Percentiles rank a stretch among this genome's conserved stretches.
Evolutionary conservation across 768 basidiomycete genomes (phyloP).

Genomic region (Nidula microcarpa): DNA sequence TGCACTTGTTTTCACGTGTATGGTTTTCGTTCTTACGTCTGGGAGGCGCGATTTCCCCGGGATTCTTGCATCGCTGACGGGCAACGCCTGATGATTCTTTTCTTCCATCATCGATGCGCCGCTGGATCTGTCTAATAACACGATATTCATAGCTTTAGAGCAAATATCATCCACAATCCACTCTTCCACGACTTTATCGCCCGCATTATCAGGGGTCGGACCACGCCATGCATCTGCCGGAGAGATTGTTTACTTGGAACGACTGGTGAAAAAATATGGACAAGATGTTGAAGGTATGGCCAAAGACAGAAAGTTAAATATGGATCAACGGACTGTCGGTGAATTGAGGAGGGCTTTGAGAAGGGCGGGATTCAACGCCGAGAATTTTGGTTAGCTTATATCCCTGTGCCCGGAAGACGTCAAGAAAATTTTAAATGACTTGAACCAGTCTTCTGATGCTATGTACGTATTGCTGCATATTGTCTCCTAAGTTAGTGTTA

Average conservation of each 20-base stretch:
- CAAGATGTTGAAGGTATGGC: slow-evolving; percentile 75
- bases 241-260: slow-evolving; percentile 63
- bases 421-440: too few species aligned
- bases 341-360: slow-evolving; percentile 64
- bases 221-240: slow-evolving; percentile 64
- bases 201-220: slow-evolving; percentile 36
- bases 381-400: too few species aligned
- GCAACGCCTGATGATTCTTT: background rate
- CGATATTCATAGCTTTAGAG: slow-evolving; percentile 55
- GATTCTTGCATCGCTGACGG: background rate
- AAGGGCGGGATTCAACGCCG: slow-evolving; percentile 41
- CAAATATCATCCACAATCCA: slow-evolving; percentile 42
- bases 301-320: slow-evolving; percentile 73
- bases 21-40: background rate
- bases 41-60: background rate
- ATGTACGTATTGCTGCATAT: too few species aligned
- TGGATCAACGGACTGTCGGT: slow-evolving; percentile 81
- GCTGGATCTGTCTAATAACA: slow-evolving; percentile 14
- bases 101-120: background rate
- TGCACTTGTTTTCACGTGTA: background rate
- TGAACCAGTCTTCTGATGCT: too few species aligned
- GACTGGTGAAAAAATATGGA: slow-evolving; percentile 68
- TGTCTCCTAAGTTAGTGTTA: too few species aligned
- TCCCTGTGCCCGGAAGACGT: too few species aligned
- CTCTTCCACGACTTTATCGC: slow-evolving; percentile 31